Percentiles rank a stretch among this genome's conserved stretches.
These are phyloP conservation scores for Chaetomiaceae sp. DNA, from an alignment of 2,329 filamentous ascomycete genomes.

Conservation along the genomic window DNA sequence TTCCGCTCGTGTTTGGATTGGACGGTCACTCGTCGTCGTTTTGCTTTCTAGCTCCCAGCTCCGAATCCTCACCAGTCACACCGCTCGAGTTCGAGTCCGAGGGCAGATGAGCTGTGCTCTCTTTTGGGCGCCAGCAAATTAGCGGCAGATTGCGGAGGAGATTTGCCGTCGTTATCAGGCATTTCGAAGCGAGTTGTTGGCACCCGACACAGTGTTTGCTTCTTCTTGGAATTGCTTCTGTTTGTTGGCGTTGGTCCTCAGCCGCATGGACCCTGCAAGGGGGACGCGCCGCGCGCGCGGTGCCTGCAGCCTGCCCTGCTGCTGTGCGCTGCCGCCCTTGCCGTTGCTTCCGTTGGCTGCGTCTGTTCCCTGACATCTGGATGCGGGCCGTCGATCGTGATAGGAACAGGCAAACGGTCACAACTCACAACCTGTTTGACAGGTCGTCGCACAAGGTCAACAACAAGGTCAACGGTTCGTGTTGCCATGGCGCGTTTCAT, in stretches of 20 bases:
- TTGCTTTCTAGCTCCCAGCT: too few species aligned
- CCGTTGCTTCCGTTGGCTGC: slow-evolving; percentile 4
- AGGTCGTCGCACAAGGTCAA: background rate
- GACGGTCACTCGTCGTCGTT: too few species aligned
- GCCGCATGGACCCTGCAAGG: slow-evolving; percentile 5
- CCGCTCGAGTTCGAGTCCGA: too few species aligned
- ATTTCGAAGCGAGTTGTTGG: too few species aligned
- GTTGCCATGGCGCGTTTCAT: background rate
- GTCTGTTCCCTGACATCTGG: background rate
- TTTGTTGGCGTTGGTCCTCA: background rate
- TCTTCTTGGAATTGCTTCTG: background rate
- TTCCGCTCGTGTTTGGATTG: too few species aligned
- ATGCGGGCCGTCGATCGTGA: background rate
- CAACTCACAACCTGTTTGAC: background rate
- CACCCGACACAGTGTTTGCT: background rate
- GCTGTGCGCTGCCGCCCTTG: background rate
- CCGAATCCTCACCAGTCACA: too few species aligned
- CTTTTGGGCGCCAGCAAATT: too few species aligned
- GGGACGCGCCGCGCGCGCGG: background rate
- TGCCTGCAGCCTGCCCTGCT: too few species aligned
- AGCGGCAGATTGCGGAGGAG: too few species aligned
- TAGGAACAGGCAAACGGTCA: background rate
- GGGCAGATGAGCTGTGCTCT: too few species aligned
- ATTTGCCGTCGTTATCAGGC: too few species aligned
- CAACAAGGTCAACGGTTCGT: background rate